phyloP scores from a whole-genome alignment of 2,329 filamentous ascomycete genomes.

The Botryotinia globosa region DNA sequence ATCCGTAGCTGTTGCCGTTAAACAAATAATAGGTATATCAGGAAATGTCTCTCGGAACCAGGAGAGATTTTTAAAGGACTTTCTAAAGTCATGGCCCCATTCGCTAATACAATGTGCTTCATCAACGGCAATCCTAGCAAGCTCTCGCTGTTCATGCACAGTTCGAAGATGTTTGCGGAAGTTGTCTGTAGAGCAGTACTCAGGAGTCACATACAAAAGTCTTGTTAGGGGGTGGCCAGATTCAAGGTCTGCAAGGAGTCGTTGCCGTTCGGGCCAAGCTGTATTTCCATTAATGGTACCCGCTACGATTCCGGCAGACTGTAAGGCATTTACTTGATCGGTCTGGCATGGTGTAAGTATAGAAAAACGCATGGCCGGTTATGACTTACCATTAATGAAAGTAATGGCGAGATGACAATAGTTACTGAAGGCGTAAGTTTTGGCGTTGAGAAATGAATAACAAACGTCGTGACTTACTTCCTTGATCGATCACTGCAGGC shows the following conservation, averaged over 20 bases:
- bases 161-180: constrained; percentile 73
- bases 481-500: constrained; percentile 81
- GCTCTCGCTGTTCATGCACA: constrained; percentile 75
- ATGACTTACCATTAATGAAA: constrained; percentile 76
- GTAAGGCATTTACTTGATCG: constrained; percentile 84
- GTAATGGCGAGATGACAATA: constrained; percentile 82
- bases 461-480: constrained; percentile 58
- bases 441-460: background rate
- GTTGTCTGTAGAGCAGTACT: constrained; percentile 73
- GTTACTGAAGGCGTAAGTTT: constrained; percentile 58
- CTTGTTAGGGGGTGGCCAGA: constrained; percentile 82
- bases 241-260: constrained; percentile 76
- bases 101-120: constrained; percentile 97
- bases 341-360: constrained; percentile 51
- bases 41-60: constrained; percentile 84
- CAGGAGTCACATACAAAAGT: constrained; percentile 90
- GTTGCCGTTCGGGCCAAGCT: constrained; percentile 57
- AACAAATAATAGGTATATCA: constrained; percentile 83
- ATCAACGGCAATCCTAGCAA: constrained; percentile 86
- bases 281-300: constrained; percentile 87
- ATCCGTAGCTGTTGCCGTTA: constrained; percentile 86
- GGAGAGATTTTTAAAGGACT: constrained; percentile 79
- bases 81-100: constrained; percentile 98
- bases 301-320: constrained; percentile 71
- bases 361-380: background rate